Percentiles rank a stretch among this genome's conserved stretches.
Evolutionary conservation across 495 filamentous ascomycete species (phyloP).

Genomic region (Daldinia concentrica): DNA sequence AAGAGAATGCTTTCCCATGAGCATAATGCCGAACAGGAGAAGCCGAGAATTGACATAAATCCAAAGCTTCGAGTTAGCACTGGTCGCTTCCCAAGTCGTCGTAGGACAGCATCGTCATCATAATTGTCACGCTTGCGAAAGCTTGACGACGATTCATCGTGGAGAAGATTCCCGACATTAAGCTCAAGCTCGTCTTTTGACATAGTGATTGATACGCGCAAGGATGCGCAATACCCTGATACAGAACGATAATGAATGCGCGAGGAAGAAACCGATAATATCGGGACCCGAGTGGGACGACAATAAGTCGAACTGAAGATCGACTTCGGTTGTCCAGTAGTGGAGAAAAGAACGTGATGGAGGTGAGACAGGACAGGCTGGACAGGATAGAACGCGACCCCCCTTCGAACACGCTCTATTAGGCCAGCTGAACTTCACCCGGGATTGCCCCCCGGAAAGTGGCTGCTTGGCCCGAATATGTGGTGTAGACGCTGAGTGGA

Average conservation of each 20-base stretch:
- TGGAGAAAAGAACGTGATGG: slow-evolving; percentile 4
- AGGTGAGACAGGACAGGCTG: not conserved
- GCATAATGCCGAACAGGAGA: slow-evolving; percentile 56
- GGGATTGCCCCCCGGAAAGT: not conserved
- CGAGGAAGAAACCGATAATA: not conserved
- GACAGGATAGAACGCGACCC: not conserved
- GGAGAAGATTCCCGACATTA: slow-evolving; percentile 2
- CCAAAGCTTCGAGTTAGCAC: slow-evolving; percentile 43
- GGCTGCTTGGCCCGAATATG: slow-evolving; percentile 1
- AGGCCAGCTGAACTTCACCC: slow-evolving; percentile 5
- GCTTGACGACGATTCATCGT: not conserved
- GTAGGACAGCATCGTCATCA: slow-evolving; percentile 3
- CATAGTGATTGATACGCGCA: not conserved
- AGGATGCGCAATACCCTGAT: not conserved
- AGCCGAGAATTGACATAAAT: slow-evolving; percentile 59
- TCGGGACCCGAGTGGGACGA: not conserved
- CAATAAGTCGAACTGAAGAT: slow-evolving; percentile 2
- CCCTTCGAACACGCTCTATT: not conserved
- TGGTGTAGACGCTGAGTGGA: not conserved
- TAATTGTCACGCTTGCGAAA: not conserved
- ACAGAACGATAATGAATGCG: not conserved
- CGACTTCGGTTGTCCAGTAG: not conserved
- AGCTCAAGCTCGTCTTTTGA: slow-evolving; percentile 13
- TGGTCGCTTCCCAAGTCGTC: slow-evolving; percentile 4
- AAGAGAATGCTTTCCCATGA: slow-evolving; percentile 56